Conservation (phyloP, 768 basidiomycete species). For the Leucocoprinus leucothites region DNA sequence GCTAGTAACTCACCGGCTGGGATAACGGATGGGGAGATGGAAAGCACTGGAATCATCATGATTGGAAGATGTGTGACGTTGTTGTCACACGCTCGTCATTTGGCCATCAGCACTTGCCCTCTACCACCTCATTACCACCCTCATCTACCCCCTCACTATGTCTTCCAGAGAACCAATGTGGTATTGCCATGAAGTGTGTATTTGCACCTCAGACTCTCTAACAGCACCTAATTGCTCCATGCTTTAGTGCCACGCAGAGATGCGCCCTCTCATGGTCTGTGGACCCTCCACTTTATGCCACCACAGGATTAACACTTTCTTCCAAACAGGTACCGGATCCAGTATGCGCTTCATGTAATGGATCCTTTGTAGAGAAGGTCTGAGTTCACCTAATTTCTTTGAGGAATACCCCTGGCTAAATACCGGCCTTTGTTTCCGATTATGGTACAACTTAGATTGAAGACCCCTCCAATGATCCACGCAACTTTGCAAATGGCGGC, state of each 20-base stretch:
- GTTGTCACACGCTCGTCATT: conserved; percentile 6
- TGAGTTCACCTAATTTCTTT: not conserved
- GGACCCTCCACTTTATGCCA: not conserved
- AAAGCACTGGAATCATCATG: conserved; percentile 43
- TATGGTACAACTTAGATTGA: conserved; percentile 53
- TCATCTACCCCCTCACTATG: conserved; percentile 36
- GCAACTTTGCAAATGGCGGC: conserved; percentile 46
- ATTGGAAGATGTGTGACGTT: conserved; percentile 39
- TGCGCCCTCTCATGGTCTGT: conserved; percentile 81
- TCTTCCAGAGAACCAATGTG: conserved; percentile 71
- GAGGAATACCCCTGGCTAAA: too few relatives aligned
- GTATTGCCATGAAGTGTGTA: conserved; percentile 71
- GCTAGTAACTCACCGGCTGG: conserved; percentile 20
- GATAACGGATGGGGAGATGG: conserved; percentile 7
- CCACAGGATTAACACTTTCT: not conserved
- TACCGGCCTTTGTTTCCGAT: not conserved
- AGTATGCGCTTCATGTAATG: conserved; percentile 77
- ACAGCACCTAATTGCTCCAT: conserved; percentile 11
- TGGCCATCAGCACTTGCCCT: not conserved
- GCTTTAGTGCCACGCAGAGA: conserved; percentile 79
- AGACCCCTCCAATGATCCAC: conserved; percentile 71
- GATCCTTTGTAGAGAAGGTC: conserved; percentile 83
- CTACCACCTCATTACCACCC: not conserved
- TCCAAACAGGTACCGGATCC: conserved; percentile 68
- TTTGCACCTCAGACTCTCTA: not conserved